Evolutionary conservation across 2,329 filamentous ascomycete genomes (phyloP).

Genomic region (Scytalidium sp.): DNA sequence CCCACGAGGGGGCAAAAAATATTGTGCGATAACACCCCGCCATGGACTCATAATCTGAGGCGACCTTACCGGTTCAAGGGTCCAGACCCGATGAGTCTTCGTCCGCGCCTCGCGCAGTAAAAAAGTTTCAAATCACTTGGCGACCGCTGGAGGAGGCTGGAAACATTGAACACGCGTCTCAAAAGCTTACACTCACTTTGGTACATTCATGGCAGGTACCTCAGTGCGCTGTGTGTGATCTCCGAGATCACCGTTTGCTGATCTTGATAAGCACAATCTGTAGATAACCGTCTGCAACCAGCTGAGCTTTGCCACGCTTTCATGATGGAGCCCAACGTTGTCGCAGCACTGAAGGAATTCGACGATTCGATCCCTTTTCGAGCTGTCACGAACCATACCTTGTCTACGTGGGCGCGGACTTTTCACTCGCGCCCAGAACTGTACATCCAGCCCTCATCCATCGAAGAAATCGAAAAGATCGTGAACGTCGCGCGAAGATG

Average conservation of each 20-base stretch:
- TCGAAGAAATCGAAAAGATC: slow-evolving; percentile 79
- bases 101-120: too few relatives aligned
- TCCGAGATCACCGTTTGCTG: too few relatives aligned
- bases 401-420: slow-evolving; percentile 93
- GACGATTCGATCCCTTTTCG: slow-evolving; percentile 71
- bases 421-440: slow-evolving; percentile 88
- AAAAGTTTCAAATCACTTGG: neutral
- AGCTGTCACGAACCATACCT: slow-evolving; percentile 67
- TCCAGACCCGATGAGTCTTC: neutral
- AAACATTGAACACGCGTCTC: neutral
- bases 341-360: slow-evolving; percentile 54
- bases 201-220: too few relatives aligned
- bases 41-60: neutral
- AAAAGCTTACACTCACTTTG: neutral
- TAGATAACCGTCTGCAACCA: neutral
- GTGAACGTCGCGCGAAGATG: slow-evolving; percentile 78
- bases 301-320: slow-evolving; percentile 15
- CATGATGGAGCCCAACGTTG: slow-evolving; percentile 41
- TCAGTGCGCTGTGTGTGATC: too few relatives aligned
- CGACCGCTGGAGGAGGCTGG: neutral
- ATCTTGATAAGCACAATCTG: neutral
- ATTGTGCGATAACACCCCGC: neutral
- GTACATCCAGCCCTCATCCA: slow-evolving; percentile 78
- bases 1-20: neutral
- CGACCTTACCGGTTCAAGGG: neutral